Base-by-base conservation (phyloP, 1,284 basidiomycete genomes). In the Moniliophthora roreri region DNA sequence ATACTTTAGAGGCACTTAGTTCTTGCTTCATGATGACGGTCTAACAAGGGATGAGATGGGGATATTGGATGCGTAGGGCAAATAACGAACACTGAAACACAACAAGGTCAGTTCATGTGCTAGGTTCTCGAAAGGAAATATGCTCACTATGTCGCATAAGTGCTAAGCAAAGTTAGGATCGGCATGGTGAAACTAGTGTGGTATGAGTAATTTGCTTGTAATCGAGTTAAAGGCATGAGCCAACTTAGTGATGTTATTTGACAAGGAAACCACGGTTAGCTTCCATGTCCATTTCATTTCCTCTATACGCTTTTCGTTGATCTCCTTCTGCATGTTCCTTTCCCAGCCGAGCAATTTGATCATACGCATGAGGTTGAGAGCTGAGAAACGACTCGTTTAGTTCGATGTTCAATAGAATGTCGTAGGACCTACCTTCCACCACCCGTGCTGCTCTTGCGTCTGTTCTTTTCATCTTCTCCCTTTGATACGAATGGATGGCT, bases 271-370 rank as follows among this genome's bases (percentile, higher is more conserved):
- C 74, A 73, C 52, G 72, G 75, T 42, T 62, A 64, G 77, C 61
- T 68, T 76, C 65, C 69, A 74, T 26, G 82, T 61, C 61, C 69
- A 77, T 0, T 59, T 56, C 11, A 90, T 66, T 66, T 90, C 87
- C 4, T 75, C 73, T 51, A 84, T 80, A 26, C 80, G 69, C 71
- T 78, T 80, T n/a, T 72, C 73, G 32, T 72, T 66, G 23, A 87
- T 75, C 28, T 74, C 69, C 15, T 73, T 65, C 36, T 75, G 71
- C 68, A 84, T 79, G 55, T 78, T 76, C n/a, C 66, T 67, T 60
- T 87, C 85, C 85, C 85, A 88, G 2, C 81, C 87, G 59, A 90
- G 89, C 58, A 88, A 76, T 66, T 89, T 89, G 64, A 86, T 70
- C 78, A 86, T 85, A 18, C 84, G 70, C n/a, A 82, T 58, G 6